These are phyloP conservation scores for Flaveria robusta DNA, from an alignment of 129 eudicot genomes.

Conservation along the genomic window DNA sequence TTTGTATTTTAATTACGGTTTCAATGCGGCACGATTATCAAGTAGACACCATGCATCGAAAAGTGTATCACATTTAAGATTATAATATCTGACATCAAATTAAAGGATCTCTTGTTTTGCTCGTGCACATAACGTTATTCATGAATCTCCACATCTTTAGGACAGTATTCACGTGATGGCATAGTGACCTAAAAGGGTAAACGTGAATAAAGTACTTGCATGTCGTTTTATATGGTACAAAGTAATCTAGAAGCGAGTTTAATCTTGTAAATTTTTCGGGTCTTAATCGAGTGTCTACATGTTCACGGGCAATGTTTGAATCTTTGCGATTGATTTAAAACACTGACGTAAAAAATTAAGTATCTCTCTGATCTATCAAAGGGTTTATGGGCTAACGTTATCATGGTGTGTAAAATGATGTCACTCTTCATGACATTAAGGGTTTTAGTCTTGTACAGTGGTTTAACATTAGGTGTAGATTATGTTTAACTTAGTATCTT, in stretches of 20 bases:
- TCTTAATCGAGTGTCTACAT: no score
- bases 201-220: not conserved
- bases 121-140: not conserved
- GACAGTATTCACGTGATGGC: not conserved
- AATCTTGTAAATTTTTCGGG: not conserved
- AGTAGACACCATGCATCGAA: constrained; percentile 5
- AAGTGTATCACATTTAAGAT: not conserved
- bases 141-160: not conserved
- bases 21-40: not conserved
- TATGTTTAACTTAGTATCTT: no score
- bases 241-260: not conserved
- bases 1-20: not conserved
- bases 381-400: no score
- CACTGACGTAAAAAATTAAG: no score
- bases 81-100: not conserved
- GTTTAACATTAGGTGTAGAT: no score
- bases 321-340: no score
- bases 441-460: no score
- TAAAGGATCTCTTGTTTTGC: not conserved
- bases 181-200: not conserved
- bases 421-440: no score
- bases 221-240: not conserved
- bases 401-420: no score
- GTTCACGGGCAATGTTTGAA: no score
- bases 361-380: no score